phyloP scores from a whole-genome alignment of 148 eudicot species.

The Rhododendron mucronatum region DNA sequence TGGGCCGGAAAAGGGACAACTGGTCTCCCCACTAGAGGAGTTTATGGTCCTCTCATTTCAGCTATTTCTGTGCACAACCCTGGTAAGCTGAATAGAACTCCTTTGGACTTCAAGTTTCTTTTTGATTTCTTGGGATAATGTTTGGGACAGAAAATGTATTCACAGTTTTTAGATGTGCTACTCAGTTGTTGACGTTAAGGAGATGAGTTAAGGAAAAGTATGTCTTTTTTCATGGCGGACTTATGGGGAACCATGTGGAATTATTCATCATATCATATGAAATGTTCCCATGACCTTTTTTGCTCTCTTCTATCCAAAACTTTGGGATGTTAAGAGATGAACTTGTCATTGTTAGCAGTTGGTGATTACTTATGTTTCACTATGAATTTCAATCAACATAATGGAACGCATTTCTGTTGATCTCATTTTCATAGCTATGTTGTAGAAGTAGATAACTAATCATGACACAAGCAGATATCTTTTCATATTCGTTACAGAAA shows the following conservation, averaged over 20 bases:
- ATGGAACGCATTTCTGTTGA: background rate
- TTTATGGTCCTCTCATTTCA: constrained; percentile 39
- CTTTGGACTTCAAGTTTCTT: background rate
- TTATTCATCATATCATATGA: background rate
- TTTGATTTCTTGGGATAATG: background rate
- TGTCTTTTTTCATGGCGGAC: background rate
- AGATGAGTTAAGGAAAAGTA: background rate
- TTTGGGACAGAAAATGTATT: background rate
- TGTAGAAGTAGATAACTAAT: background rate
- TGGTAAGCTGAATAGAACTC: constrained; percentile 12
- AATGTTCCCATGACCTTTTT: background rate
- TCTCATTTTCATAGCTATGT: background rate
- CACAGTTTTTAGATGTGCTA: background rate
- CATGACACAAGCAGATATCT: background rate
- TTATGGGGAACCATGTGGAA: background rate
- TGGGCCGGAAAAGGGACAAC: constrained; percentile 45
- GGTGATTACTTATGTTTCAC: background rate
- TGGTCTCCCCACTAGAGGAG: constrained; percentile 19
- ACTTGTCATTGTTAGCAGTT: background rate
- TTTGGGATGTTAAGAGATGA: background rate
- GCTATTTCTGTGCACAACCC: constrained; percentile 34
- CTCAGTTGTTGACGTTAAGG: background rate
- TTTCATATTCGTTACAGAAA: background rate
- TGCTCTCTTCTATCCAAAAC: background rate
- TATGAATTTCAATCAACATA: background rate